Evolutionary conservation across 306 rosid species (phyloP).

Genomic region (Mucuna pruriens): DNA sequence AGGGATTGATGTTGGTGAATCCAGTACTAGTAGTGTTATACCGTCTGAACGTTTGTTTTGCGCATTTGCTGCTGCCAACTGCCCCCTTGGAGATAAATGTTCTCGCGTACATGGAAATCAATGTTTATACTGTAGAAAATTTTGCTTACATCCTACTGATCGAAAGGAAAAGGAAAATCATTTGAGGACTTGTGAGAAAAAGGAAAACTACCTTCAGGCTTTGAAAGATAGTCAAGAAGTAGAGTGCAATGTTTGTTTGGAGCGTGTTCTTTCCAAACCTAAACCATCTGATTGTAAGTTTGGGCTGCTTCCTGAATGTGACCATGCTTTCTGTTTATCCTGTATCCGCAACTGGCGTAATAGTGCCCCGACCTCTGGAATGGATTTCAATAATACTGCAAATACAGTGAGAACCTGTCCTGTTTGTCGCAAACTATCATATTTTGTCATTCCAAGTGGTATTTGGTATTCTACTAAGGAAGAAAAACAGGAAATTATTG

Average conservation of each 20-base stretch:
- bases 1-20: slow-evolving; percentile 52
- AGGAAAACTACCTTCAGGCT: slow-evolving; percentile 67
- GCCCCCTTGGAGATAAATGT: slow-evolving; percentile 79
- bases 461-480: slow-evolving; percentile 86
- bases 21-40: slow-evolving; percentile 44
- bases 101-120: slow-evolving; percentile 75
- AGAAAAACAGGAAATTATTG: slow-evolving; percentile 85
- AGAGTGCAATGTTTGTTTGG: slow-evolving; percentile 93
- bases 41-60: slow-evolving; percentile 64
- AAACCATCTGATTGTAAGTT: slow-evolving; percentile 75
- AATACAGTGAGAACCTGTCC: slow-evolving; percentile 88
- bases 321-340: slow-evolving; percentile 91
- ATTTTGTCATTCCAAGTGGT: slow-evolving; percentile 91
- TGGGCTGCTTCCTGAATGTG: slow-evolving; percentile 89
- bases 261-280: slow-evolving; percentile 80
- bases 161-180: slow-evolving; percentile 71
- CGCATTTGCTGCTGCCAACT: slow-evolving; percentile 74
- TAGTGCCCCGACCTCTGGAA: slow-evolving; percentile 72
- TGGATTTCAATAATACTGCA: slow-evolving; percentile 57
- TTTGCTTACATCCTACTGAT: slow-evolving; percentile 86
- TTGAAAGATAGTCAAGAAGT: slow-evolving; percentile 80
- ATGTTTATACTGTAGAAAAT: slow-evolving; percentile 77
- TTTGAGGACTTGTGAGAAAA: slow-evolving; percentile 70
- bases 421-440: slow-evolving; percentile 85
- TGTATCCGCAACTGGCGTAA: slow-evolving; percentile 95